Evolutionary conservation across 768 basidiomycete genomes (phyloP).

Genomic region (Trametes elegans): DNA sequence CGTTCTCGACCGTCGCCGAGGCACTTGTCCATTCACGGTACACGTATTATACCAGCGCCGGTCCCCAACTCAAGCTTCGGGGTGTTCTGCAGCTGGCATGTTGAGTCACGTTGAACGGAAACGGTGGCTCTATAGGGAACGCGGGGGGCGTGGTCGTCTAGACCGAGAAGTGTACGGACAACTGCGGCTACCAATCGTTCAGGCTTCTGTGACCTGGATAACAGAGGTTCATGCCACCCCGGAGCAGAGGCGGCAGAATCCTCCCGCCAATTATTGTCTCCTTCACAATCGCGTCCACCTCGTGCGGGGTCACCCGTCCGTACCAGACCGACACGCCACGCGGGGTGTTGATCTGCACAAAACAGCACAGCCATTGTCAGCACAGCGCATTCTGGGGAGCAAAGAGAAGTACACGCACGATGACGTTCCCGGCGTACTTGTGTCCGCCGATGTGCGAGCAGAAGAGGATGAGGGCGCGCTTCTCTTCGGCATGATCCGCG

Average conservation of each 20-base stretch:
- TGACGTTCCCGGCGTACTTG: conserved; percentile 87
- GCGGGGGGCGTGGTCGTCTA: too few species aligned
- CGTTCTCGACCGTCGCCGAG: too few species aligned
- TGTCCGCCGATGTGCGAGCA: conserved; percentile 94
- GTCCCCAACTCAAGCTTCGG: too few species aligned
- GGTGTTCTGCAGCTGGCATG: too few species aligned
- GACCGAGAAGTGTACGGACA: too few species aligned
- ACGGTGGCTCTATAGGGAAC: too few species aligned
- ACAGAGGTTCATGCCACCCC: conserved; percentile 81
- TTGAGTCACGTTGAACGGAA: too few species aligned
- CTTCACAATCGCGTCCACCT: conserved; percentile 81
- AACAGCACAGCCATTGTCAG: not conserved
- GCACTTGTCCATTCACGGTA: too few species aligned
- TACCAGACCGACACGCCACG: conserved; percentile 89
- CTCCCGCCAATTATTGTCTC: conserved; percentile 86
- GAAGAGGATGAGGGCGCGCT: conserved; percentile 78
- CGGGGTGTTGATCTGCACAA: conserved; percentile 78
- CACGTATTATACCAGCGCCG: too few species aligned
- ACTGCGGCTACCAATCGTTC: conserved; percentile 75
- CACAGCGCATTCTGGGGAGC: not conserved
- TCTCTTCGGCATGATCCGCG: conserved; percentile 43
- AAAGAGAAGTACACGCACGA: conserved; percentile 54
- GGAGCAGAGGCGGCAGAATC: conserved; percentile 79
- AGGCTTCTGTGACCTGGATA: conserved; percentile 65
- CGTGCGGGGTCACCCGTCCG: conserved; percentile 88